These are phyloP conservation scores for Globisporangium solare DNA, from an alignment of 352 stramenopile genomes.

Conservation along the genomic window DNA sequence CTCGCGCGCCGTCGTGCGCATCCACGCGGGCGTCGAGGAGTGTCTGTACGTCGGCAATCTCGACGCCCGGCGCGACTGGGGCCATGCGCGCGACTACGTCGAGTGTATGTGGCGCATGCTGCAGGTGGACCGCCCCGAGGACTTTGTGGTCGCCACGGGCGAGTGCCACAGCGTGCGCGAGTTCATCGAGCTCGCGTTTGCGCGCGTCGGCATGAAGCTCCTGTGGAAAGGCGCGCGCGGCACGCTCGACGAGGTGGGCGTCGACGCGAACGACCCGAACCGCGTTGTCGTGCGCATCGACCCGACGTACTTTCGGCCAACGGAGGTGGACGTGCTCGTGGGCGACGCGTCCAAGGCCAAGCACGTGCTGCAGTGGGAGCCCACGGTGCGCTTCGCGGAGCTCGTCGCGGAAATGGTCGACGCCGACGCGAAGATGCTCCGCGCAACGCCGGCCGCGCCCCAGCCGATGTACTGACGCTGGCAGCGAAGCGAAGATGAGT, in stretches of 20 bases:
- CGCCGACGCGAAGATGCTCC: conserved; percentile 51
- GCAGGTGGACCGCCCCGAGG: conserved; percentile 71
- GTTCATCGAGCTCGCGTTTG: conserved; percentile 97
- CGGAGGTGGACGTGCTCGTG: conserved; percentile 97
- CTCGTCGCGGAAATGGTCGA: conserved; percentile 97
- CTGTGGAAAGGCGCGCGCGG: conserved; percentile 89
- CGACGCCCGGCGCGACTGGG: conserved; percentile 98
- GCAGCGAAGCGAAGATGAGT: too few relatives aligned
- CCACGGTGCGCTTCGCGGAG: conserved; percentile 88
- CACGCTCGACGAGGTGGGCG: conserved; percentile 91
- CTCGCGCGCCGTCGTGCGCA: conserved; percentile 92
- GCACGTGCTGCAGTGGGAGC: conserved; percentile 88
- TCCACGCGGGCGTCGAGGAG: conserved; percentile 89
- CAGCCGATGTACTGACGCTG: conserved; percentile 3
- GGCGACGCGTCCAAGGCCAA: conserved; percentile 94
- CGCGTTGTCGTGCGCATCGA: conserved; percentile 94
- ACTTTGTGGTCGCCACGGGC: conserved; percentile 90
- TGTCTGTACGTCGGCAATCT: conserved; percentile 97
- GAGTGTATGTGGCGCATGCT: conserved; percentile 99
- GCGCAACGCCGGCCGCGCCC: conserved; percentile 4
- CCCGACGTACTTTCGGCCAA: conserved; percentile 96
- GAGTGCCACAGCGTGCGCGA: conserved; percentile 98
- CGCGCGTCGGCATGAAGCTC: conserved; percentile 84
- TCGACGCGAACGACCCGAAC: conserved; percentile 84
- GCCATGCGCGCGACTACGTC: conserved; percentile 98